phyloP scores from a whole-genome alignment of 179 eudicot genomes.

The Spergularia azorica region DNA sequence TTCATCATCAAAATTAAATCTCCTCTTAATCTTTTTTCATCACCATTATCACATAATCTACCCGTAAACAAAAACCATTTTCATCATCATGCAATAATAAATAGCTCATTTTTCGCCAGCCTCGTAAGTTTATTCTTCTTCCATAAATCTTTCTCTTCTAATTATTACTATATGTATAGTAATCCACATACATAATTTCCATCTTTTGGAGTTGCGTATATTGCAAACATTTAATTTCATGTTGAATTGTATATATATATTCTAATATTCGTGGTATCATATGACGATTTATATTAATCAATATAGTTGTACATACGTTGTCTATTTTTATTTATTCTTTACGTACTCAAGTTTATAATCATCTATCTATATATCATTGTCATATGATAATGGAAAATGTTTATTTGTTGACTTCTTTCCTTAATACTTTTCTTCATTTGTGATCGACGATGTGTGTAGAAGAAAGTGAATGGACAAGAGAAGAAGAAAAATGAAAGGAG shows the following conservation, averaged over 20 bases:
- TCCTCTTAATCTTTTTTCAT: slow-evolving; percentile 5
- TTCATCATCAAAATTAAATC: neutral
- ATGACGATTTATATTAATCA: too few relatives aligned
- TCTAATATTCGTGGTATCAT: too few relatives aligned
- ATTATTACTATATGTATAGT: too few relatives aligned
- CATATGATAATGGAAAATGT: neutral
- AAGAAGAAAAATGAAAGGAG: neutral
- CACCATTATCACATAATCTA: slow-evolving; percentile 13
- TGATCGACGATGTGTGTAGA: too few relatives aligned
- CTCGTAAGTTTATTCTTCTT: slow-evolving; percentile 15
- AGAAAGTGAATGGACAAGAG: neutral
- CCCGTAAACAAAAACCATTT: slow-evolving; percentile 11
- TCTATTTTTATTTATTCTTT: too few relatives aligned
- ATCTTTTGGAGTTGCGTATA: too few relatives aligned
- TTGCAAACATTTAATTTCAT: too few relatives aligned
- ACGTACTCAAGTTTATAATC: too few relatives aligned
- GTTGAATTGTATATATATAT: too few relatives aligned
- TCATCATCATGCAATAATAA: slow-evolving; percentile 9
- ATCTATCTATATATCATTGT: neutral
- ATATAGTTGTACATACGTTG: too few relatives aligned
- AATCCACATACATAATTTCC: too few relatives aligned
- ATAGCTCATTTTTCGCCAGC: neutral
- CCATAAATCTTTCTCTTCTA: neutral
- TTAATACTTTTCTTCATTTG: neutral
- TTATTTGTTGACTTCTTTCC: too few relatives aligned